A percentile compares a stretch with the other conserved stretches of the same genome.
phyloP scores from a whole-genome alignment of 192 early-diverging fungal species.

The Coemansia sp. region DNA sequence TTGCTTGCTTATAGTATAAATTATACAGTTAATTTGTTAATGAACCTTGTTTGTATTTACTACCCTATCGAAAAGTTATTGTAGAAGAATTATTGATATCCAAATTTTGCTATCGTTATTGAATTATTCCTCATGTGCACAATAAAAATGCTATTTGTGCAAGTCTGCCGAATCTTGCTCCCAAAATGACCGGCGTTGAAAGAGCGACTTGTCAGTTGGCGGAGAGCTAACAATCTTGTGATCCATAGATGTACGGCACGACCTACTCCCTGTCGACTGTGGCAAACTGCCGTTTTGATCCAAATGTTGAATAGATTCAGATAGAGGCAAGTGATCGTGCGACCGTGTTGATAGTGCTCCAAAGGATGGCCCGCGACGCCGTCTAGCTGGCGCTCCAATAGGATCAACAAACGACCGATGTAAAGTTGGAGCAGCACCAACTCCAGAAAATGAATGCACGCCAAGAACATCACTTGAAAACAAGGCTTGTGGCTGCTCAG shows the following conservation, averaged over 20 bases:
- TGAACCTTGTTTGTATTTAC: too few species aligned
- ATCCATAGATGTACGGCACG: slow-evolving; percentile 15
- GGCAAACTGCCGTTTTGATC: background rate
- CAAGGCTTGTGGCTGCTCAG: slow-evolving; percentile 26
- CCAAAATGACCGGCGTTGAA: slow-evolving; percentile 7
- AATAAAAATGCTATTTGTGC: background rate
- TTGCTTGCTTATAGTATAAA: too few species aligned
- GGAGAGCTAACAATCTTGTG: background rate
- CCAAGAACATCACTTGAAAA: slow-evolving; percentile 38
- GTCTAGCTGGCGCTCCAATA: slow-evolving; percentile 40
- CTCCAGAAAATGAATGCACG: slow-evolving; percentile 1
- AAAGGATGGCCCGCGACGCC: slow-evolving; percentile 3
- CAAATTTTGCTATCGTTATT: too few species aligned
- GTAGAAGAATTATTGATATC: too few species aligned
- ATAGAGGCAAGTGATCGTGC: slow-evolving; percentile 9
- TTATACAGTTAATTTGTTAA: too few species aligned
- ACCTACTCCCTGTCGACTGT: slow-evolving; percentile 2
- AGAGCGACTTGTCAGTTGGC: slow-evolving; percentile 7
- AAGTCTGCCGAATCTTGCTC: background rate
- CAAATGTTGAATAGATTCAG: slow-evolving; percentile 5
- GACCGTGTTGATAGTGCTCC: slow-evolving; percentile 12
- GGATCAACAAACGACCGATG: slow-evolving; percentile 35
- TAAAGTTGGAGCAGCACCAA: slow-evolving; percentile 6
- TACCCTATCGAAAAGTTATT: too few species aligned
- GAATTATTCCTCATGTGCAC: background rate